Conservation (phyloP, 768 basidiomycete species). For the Podaxis carcinomalis region DNA sequence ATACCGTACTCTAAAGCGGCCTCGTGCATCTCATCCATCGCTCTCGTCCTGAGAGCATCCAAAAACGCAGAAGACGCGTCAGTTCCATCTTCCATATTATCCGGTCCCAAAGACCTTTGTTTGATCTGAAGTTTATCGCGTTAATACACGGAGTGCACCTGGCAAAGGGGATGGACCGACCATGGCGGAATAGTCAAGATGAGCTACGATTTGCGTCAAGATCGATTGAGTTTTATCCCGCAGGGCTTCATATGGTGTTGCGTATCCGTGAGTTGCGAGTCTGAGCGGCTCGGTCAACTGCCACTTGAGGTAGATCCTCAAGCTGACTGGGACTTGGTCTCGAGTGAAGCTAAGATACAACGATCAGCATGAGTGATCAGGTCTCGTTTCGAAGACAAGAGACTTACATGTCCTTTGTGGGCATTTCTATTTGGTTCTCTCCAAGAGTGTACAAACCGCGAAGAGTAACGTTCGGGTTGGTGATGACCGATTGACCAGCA, state of each 20-base stretch:
- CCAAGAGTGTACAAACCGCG: constrained; percentile 78
- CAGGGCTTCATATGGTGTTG: constrained; percentile 76
- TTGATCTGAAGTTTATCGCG: constrained; percentile 46
- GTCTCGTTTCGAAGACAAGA: background rate
- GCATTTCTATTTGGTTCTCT: constrained; percentile 84
- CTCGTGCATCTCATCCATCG: constrained; percentile 83
- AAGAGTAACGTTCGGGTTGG: constrained; percentile 77
- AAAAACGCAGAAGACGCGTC: constrained; percentile 76
- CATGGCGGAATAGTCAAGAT: constrained; percentile 52
- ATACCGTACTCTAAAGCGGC: constrained; percentile 85
- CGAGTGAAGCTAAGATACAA: constrained; percentile 59
- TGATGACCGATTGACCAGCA: constrained; percentile 83
- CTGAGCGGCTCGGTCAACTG: constrained; percentile 47
- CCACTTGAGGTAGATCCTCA: constrained; percentile 86
- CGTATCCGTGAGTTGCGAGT: constrained; percentile 81
- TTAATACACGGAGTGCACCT: background rate
- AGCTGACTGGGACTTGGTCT: constrained; percentile 81
- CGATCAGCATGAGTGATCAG: background rate
- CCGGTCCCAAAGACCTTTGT: constrained; percentile 74
- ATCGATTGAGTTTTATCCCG: constrained; percentile 84
- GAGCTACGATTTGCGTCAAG: constrained; percentile 81
- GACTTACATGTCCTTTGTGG: constrained; percentile 79
- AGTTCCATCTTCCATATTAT: constrained; percentile 64
- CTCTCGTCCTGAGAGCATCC: constrained; percentile 75
- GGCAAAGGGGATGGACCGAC: constrained; percentile 15